Base-by-base conservation (phyloP, 208 protist genomes). In the Vickermania ingenoplastis region DNA sequence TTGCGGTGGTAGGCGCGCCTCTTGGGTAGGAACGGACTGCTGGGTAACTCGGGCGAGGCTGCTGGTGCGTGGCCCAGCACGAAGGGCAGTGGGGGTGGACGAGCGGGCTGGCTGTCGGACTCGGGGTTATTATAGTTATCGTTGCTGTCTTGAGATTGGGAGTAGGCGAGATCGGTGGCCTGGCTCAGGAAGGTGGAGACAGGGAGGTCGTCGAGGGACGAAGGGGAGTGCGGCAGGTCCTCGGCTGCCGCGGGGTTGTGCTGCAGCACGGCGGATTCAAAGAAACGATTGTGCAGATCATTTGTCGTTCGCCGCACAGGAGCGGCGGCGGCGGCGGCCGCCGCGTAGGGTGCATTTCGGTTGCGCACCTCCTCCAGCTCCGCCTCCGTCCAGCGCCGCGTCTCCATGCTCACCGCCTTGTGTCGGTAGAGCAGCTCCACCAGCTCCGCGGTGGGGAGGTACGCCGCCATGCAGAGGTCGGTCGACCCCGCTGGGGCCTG, bases 361-460 rank as follows among this genome's bases (percentile, higher is more conserved):
- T 58, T 63, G 31, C 70, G 72, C 50, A 70, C 70, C 26, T 57
- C 67, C 54, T 71, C 71, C 14, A 81, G 66, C 53, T 86, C 82
- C 2, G 65, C 73, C 31, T 71, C 63, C 0, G 70, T 74, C 76
- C 78, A 89, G 51, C 50, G 52, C 31, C 77, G 82, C 5, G 73
- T 61, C 5, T 63, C 71, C 64, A 86, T 65, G 30, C 61, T 53
- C 45, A 67, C 64, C 41, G 69, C 65, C 30, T 71, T 69, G 63
- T 74, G 86, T 22, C 54, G 45, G 17, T 54, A 57, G 41, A 89
- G 67, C 41, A 73, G 24, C 28, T 36, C 51, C 2, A 86, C 71
- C 65, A 83, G 73, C 25, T 74, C 53, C 1, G 45, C 21, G 1
- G 73, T 86, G 2, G 82, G 82, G 17, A 89, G 59, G 50, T 73